Evolutionary conservation across 1,284 basidiomycete species (phyloP).

Genomic region (Ganoderma meredithae): DNA sequence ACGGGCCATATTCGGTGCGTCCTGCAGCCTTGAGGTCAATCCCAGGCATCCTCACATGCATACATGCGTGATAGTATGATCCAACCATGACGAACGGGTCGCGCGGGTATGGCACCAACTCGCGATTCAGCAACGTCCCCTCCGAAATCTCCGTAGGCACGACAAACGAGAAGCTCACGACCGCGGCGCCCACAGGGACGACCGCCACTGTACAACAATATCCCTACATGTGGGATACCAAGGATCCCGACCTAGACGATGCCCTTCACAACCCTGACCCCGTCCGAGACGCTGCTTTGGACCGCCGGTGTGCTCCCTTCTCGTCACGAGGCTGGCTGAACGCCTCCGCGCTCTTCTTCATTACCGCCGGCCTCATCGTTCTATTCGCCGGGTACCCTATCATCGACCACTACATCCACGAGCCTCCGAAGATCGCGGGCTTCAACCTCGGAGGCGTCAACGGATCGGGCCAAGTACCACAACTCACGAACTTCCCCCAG

Average conservation of each 20-base stretch:
- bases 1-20: conserved; percentile 80
- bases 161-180: conserved; percentile 49
- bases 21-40: too few relatives aligned
- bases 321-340: conserved; percentile 82
- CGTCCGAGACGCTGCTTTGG: conserved; percentile 60
- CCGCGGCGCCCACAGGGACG: conserved; percentile 58
- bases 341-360: conserved; percentile 61
- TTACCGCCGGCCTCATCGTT: conserved; percentile 66
- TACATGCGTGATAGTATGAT: conserved; percentile 55
- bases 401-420: conserved; percentile 56
- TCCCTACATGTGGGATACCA: conserved; percentile 71
- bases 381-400: conserved; percentile 87
- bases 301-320: conserved; percentile 67
- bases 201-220: conserved; percentile 47
- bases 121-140: conserved; percentile 67
- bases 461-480: conserved; percentile 73
- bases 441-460: conserved; percentile 83
- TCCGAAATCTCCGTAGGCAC: conserved; percentile 62
- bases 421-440: conserved; percentile 46
- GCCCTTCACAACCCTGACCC: conserved; percentile 80
- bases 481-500: conserved; percentile 59
- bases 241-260: conserved; percentile 81
- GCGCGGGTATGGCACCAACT: conserved; percentile 49
- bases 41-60: background rate
- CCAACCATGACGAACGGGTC: conserved; percentile 54